These are phyloP conservation scores for Tranzscheliella williamsii DNA, from an alignment of 1,284 basidiomycete species.

Conservation along the genomic window DNA sequence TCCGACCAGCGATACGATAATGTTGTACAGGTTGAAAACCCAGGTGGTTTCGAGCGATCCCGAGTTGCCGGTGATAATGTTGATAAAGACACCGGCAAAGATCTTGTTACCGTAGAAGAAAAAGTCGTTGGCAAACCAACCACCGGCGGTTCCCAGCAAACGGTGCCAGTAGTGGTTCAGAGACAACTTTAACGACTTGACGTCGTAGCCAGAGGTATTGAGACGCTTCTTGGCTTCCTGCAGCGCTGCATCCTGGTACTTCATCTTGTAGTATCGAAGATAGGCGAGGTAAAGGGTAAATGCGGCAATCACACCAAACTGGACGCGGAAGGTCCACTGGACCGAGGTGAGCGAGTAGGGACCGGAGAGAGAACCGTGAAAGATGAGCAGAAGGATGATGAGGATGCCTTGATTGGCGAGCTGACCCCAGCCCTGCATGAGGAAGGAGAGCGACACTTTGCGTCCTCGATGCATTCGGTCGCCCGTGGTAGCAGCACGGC, in stretches of 20 bases:
- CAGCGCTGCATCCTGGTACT: constrained; percentile 62
- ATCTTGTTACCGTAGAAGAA: constrained; percentile 64
- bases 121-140: constrained; percentile 67
- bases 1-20: constrained; percentile 64
- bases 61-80: constrained; percentile 62
- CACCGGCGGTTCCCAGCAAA: constrained; percentile 64
- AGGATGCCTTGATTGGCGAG: constrained; percentile 66
- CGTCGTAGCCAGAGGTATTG: constrained; percentile 65
- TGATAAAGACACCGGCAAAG: constrained; percentile 58
- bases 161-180: constrained; percentile 65
- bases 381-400: constrained; percentile 65
- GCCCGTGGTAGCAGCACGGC: constrained; percentile 62
- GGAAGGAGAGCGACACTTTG: constrained; percentile 66
- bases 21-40: constrained; percentile 66
- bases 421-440: constrained; percentile 67
- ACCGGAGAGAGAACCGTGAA: constrained; percentile 62
- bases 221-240: constrained; percentile 63
- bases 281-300: constrained; percentile 66
- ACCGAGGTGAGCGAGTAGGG: constrained; percentile 63
- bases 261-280: constrained; percentile 65
- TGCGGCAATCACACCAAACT: constrained; percentile 65
- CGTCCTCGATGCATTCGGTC: constrained; percentile 67
- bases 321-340: constrained; percentile 67
- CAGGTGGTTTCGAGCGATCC: constrained; percentile 63
- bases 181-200: constrained; percentile 64